Evolutionary conservation across 2,329 filamentous ascomycete species (phyloP).

Genomic region (Chaetomium sp.): DNA sequence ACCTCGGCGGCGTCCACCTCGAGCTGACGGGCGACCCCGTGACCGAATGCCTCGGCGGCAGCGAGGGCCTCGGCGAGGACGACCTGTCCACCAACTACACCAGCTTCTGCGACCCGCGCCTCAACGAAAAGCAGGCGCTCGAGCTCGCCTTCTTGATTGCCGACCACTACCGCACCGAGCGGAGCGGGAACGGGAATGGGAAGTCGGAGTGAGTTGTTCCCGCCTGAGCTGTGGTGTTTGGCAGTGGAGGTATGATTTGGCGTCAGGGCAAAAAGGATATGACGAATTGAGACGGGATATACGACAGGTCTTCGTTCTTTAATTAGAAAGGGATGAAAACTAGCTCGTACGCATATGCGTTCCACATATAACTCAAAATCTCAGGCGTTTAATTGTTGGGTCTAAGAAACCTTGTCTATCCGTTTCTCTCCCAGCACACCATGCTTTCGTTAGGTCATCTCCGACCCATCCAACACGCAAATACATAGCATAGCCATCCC

Average conservation of each 20-base stretch:
- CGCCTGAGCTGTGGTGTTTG: not conserved
- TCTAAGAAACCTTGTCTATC: conserved; percentile 1
- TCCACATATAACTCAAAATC: not conserved
- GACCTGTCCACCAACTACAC: conserved; percentile 91
- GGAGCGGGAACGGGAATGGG: conserved; percentile 30
- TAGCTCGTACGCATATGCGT: not conserved
- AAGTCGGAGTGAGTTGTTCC: conserved; percentile 2
- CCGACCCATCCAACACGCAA: not conserved
- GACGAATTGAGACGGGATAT: not conserved
- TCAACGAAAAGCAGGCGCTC: conserved; percentile 97
- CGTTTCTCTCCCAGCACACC: not conserved
- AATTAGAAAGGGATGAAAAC: not conserved
- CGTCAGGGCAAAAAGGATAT: not conserved
- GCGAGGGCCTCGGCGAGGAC: conserved; percentile 81
- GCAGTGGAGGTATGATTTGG: not conserved
- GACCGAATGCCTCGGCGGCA: conserved; percentile 93
- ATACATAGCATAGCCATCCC: not conserved
- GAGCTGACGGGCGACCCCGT: conserved; percentile 95
- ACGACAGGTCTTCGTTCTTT: not conserved
- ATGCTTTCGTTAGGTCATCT: not conserved
- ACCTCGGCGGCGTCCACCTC: conserved; percentile 90
- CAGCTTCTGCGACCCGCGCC: conserved; percentile 88
- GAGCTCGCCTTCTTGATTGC: conserved; percentile 94
- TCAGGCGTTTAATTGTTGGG: conserved; percentile 2
- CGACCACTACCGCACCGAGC: conserved; percentile 64